Base-by-base conservation (phyloP, 495 filamentous ascomycete genomes). In the Penicillium alfredii region DNA sequence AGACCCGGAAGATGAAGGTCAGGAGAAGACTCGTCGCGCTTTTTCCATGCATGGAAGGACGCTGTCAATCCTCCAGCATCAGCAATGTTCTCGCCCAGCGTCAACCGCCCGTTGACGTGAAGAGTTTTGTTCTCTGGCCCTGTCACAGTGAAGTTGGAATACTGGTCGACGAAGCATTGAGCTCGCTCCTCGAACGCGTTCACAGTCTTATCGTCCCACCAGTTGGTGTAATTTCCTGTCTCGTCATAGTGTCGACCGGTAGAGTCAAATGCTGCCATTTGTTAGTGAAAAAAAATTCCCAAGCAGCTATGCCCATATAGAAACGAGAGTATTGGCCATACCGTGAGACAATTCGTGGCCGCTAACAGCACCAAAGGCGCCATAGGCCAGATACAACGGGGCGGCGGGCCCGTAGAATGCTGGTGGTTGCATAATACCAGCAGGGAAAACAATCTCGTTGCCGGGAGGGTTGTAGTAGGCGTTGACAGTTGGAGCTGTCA, bases 1-100 rank as follows among this genome's bases (percentile, higher is more conserved):
- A 88, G 59, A 0, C 83, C 82, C 0, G 83, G 83, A 0, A 88
- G 65, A 24, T 67, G 50, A 42, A 70, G 53, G 39, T 80, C 76
- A 3, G 77, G 63, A n/a, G 62, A 66, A 3, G 61, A 50, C 14
- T 60, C 66, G 16, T 71, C 72, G 2, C 67, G 72, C 40, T 69
- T 68, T 53, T 77, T 74, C 83, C 83, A 88, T 1, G 81, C 80
- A 7, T 70, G 66, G 45, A 76, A 88, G 1, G 79, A 67, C 2
- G 80, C 80, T 17, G 68, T 63, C 12, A 88, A 47, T 4, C 84
- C 83, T 20, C 82, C 83, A 1, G 82, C 81, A 54, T 88, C 83
- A 3, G 82, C 80, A 33, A 87, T 82, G 49, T 86, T 86, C 64
- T 88, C 83, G 12, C 79, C 81, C 3, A 84, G 64, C 0, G 83